Evolutionary conservation across 441 rosid species (phyloP).

Genomic region (Theobroma grandiflorum): DNA sequence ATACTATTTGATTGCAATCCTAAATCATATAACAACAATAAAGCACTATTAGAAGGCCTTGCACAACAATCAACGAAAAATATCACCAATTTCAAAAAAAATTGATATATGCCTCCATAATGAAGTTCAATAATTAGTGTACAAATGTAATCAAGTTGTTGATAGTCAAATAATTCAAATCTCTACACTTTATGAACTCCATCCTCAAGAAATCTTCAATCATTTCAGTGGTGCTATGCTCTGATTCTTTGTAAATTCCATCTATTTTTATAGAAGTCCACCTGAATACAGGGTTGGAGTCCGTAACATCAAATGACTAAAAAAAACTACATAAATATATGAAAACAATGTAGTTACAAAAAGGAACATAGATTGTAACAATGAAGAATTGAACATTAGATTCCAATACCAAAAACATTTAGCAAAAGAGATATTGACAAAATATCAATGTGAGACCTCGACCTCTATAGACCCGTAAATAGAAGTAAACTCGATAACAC

Average conservation of each 20-base stretch:
- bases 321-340: background rate
- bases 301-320: background rate
- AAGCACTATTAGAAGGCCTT: too few species aligned
- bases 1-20: too few species aligned
- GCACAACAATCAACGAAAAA: too few species aligned
- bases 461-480: too few species aligned
- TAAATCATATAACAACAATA: too few species aligned
- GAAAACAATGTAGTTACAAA: background rate
- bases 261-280: constrained; percentile 50
- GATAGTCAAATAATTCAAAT: background rate
- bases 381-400: background rate
- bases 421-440: background rate
- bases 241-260: constrained; percentile 39
- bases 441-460: too few species aligned
- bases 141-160: background rate
- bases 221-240: constrained; percentile 43
- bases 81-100: too few species aligned
- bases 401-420: background rate
- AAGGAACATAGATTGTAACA: background rate
- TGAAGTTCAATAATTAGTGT: background rate
- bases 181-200: background rate
- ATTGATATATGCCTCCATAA: background rate
- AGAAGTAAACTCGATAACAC: too few species aligned
- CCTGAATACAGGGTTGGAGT: constrained; percentile 40
- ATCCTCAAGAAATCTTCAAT: constrained; percentile 17